These are phyloP conservation scores for Rasamsonia emersonii DNA, from an alignment of 2,329 filamentous ascomycete species.

Conservation along the genomic window DNA sequence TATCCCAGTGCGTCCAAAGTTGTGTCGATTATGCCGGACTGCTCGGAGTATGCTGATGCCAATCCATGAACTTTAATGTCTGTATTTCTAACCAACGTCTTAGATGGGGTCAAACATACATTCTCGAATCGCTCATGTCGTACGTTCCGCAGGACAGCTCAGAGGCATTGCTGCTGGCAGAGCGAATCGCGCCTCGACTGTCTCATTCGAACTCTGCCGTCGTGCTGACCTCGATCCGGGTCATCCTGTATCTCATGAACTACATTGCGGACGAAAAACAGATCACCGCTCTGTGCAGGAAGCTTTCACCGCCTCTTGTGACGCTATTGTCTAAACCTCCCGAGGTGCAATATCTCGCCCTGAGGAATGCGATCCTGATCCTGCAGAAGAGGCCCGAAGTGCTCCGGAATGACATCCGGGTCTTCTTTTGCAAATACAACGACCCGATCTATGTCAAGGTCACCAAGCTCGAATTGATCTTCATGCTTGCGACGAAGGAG, in stretches of 20 bases:
- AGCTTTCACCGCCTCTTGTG: slow-evolving; percentile 88
- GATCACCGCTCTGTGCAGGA: slow-evolving; percentile 76
- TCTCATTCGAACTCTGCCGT: slow-evolving; percentile 97
- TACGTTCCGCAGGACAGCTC: slow-evolving; percentile 88
- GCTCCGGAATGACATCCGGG: slow-evolving; percentile 87
- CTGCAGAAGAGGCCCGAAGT: slow-evolving; percentile 89
- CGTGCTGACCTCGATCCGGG: slow-evolving; percentile 89
- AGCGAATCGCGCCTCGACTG: slow-evolving; percentile 87
- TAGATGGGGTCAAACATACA: slow-evolving; percentile 98
- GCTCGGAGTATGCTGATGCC: slow-evolving; percentile 67
- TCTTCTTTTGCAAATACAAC: slow-evolving; percentile 99
- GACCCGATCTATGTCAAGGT: slow-evolving; percentile 99
- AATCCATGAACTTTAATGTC: too few species aligned
- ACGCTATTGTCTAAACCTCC: slow-evolving; percentile 92
- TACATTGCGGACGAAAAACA: slow-evolving; percentile 91
- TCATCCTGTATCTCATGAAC: slow-evolving; percentile 97
- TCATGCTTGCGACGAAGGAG: slow-evolving; percentile 92
- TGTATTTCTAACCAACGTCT: too few species aligned
- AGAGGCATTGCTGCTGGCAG: slow-evolving; percentile 81
- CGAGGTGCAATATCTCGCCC: slow-evolving; percentile 94
- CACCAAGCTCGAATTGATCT: slow-evolving; percentile 95
- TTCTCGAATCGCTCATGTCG: slow-evolving; percentile 93
- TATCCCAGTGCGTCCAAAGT: slow-evolving; percentile 97
- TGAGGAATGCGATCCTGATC: slow-evolving; percentile 89
- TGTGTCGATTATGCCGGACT: slow-evolving; percentile 90